Conservation (phyloP, 306 rosid species). For the Fragaria iinumae region DNA sequence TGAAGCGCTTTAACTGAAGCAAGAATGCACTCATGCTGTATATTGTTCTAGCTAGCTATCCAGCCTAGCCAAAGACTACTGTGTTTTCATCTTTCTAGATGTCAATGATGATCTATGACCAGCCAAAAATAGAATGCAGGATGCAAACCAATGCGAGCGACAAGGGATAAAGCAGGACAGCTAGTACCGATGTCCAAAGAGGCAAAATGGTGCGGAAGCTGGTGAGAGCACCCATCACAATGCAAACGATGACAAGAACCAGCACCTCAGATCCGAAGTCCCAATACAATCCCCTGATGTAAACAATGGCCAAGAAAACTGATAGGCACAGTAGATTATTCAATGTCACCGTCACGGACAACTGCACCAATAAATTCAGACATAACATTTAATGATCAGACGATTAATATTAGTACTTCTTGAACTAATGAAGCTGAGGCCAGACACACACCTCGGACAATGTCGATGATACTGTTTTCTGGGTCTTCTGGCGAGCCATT, state of each 20-base stretch:
- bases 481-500: slow-evolving; percentile 76
- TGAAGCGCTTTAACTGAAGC: neutral
- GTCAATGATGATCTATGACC: slow-evolving; percentile 53
- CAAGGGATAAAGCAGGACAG: slow-evolving; percentile 79
- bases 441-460: slow-evolving; percentile 71
- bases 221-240: slow-evolving; percentile 61
- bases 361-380: slow-evolving; percentile 42
- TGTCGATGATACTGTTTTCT: slow-evolving; percentile 71
- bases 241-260: slow-evolving; percentile 63
- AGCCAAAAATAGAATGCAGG: slow-evolving; percentile 76
- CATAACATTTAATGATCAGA: neutral
- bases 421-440: neutral
- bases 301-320: slow-evolving; percentile 85
- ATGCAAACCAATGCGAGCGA: slow-evolving; percentile 72
- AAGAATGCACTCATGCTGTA: neutral
- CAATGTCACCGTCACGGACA: slow-evolving; percentile 79
- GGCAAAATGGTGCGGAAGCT: slow-evolving; percentile 78
- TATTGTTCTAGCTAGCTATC: neutral
- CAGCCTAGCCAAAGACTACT: neutral
- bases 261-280: slow-evolving; percentile 82
- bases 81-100: neutral
- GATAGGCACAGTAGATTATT: slow-evolving; percentile 81
- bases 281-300: slow-evolving; percentile 75
- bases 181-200: slow-evolving; percentile 74
- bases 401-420: neutral